Evolutionary conservation across 768 basidiomycete species (phyloP), one percentile per base, ranked within the genome.

Genomic region (Hygrocybe punicea): DNA sequence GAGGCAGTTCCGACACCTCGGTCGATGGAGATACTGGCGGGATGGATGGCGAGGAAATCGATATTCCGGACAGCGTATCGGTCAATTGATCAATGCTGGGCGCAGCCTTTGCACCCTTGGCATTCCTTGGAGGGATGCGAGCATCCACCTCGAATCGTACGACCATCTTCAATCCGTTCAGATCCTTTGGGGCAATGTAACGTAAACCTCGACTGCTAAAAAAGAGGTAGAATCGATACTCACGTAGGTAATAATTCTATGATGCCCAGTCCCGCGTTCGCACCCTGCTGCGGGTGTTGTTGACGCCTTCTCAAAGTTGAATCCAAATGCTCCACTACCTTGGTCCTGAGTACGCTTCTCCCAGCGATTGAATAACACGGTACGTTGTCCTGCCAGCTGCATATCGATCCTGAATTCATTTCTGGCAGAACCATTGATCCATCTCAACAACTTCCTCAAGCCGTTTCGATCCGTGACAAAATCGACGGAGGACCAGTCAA

Each of bases 331-430:
- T 11, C 65, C 67, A 11, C 77, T 78, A 47, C 59, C 67, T 59
- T 71, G 49, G 47, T 78, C 76, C 19, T 65, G 57, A n/a, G 70
- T 64, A 8, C 69, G 57, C 58, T 70, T 66, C 57, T 79, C 79
- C 81, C 85, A 86, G 1, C 89, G 73, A 54, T 81, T 84, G 62
- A 90, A 71, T 23, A 91, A 62, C 16, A 87, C 71, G 0, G 89
- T 89, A 54, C 72, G 74, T 23, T 71, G 59, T 1, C 87, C 86
- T 0, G 76, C 78, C 16, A 88, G 72, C 65, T 91, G 83, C 4
- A 84, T 58, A 55, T 92, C 87, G 59, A 92, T 87, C 17, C 89
- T 74, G 64, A 91, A 92, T 52, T 82, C 79, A 29, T 29, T 8
- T 7, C 67, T 70, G n/a, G 62, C 58, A 9, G 69, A 71, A 23